Evolutionary conservation across 2,329 filamentous ascomycete species (phyloP), one percentile per base, ranked within the genome.

Genomic region (Exophiala mesophila): DNA sequence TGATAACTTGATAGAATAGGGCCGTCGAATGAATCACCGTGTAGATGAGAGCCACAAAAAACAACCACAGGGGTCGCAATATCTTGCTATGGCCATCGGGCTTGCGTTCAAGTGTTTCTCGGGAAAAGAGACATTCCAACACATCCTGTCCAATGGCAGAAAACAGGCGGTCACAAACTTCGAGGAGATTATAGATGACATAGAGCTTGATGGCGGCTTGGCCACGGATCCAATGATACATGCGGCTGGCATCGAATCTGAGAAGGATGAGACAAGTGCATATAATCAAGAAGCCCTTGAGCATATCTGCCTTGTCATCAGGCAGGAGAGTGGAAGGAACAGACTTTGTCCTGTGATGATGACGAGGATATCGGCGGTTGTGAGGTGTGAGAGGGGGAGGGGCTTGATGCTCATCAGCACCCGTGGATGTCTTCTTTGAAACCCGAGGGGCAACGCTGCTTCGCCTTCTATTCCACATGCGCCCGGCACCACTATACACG

Each of bases 181-280:
- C 92, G 4, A 98, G 78, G 23, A 96, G 86, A 59, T 98, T 98
- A 72, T 95, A 98, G 41, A 98, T 97, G 45, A 98, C 92, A 62
- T 98, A 98, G 8, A 98, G 76, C 62, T 98, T 98, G 68, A 98
- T 96, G 5, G 90, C 89, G 2, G 89, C 90, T 63, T 98, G 92
- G 0, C 88, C 92, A 34, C 90, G 83, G 56, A 98, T 95, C 57
- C 89, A 89, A 63, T 98, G 92, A 59, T 98, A 98, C 87, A 97
- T 96, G 38, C 89, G 80, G 60, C 89, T 96, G 4, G 92, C 92
- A 61, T 98, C 94, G 33, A 98, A 83, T 17, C 79, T 82, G 81
- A 95, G 90, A 37, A 98, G 71, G 10, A 90, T 80, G 38, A 84
- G 71, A 55, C 87, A 94, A 59, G 88, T 96, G 57, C 78, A 81